A percentile compares a stretch with the other conserved stretches of the same genome.
Conservation (phyloP, 768 basidiomycete species). For the Termitomyces sp. region DNA sequence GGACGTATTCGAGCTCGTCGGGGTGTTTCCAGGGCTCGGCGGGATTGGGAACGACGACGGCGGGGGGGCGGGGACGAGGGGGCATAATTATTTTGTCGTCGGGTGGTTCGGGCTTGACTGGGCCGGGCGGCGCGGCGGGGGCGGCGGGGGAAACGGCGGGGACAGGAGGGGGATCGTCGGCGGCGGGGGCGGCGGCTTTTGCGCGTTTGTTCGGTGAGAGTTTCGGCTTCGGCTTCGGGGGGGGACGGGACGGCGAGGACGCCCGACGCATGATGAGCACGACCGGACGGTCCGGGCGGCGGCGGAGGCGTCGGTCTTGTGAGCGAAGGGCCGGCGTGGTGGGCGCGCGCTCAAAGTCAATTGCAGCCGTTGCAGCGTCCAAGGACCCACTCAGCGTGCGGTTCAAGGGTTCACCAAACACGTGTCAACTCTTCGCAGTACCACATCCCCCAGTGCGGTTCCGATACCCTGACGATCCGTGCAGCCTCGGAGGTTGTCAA, state of each 20-base stretch:
- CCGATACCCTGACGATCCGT: too few species aligned
- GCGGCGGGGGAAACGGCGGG: not conserved
- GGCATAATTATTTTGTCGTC: not conserved
- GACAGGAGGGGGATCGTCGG: not conserved
- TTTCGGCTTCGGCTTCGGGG: slow-evolving; percentile 1
- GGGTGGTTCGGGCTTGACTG: not conserved
- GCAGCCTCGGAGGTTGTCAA: too few species aligned
- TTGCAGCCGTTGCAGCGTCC: not conserved
- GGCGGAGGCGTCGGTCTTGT: slow-evolving; percentile 6
- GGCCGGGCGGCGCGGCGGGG: not conserved
- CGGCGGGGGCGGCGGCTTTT: not conserved
- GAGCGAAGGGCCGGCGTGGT: slow-evolving; percentile 9
- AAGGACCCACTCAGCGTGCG: not conserved
- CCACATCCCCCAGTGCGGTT: too few species aligned
- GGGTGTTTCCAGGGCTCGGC: slow-evolving; percentile 31
- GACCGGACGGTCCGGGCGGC: slow-evolving; percentile 5
- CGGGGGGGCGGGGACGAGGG: not conserved
- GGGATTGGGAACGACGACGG: not conserved
- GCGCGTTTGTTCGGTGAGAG: not conserved
- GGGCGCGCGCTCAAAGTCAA: not conserved
- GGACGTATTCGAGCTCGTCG: slow-evolving; percentile 32
- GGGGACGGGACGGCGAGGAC: not conserved
- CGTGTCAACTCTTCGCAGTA: slow-evolving; percentile 1
- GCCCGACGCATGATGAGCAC: not conserved
- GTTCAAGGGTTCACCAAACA: not conserved